Evolutionary conservation across 2,329 filamentous ascomycete genomes (phyloP), one percentile per base, ranked within the genome.

Genomic region (Zopfia rhizophila): DNA sequence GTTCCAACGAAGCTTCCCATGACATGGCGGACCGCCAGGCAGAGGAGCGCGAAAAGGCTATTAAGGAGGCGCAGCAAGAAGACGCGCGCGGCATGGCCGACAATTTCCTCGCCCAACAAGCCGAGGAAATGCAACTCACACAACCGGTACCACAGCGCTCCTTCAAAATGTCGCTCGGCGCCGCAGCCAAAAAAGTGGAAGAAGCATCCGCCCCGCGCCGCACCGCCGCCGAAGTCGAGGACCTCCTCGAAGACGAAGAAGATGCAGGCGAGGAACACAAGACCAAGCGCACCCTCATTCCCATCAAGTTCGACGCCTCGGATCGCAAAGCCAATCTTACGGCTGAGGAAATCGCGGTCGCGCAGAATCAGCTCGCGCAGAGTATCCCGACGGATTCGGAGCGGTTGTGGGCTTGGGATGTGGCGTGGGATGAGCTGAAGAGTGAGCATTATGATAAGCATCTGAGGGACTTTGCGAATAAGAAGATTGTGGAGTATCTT

Each of bases 401-500:
- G 3, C 91, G 90, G 0, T 79, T 99, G 3, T 99, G 93, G 90
- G 83, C 81, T n/a, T 97, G 91, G 90, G 78, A 88, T 13, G 85
- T 99, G 69, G 89, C 92, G 61, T 99, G 94, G 94, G 88, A 95
- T 38, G 90, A 86, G 72, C 81, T 99, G 68, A 90, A 95, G 66
- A 88, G 94, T 51, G 79, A 82, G 12, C 82, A 94, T 29, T 84
- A 97, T 48, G 83, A 85, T 50, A 89, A 95, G 55, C 92, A 97
- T 69, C 84, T 99, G 59, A 85, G 89, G 64, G 92, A 93, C 21
- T 99, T 97, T 75, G 90, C 97, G 45, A 91, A 96, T 78, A 96
- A 96, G 82, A 99, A 97, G 81, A 90, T 97, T 59, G 88, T 99
- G 50, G 94, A 99, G 73, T 95, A 94, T 62, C 82, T 99, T 36